Evolutionary conservation across 768 basidiomycete species (phyloP), one percentile per base, ranked within the genome.

Genomic region (Lyophyllum semitale): DNA sequence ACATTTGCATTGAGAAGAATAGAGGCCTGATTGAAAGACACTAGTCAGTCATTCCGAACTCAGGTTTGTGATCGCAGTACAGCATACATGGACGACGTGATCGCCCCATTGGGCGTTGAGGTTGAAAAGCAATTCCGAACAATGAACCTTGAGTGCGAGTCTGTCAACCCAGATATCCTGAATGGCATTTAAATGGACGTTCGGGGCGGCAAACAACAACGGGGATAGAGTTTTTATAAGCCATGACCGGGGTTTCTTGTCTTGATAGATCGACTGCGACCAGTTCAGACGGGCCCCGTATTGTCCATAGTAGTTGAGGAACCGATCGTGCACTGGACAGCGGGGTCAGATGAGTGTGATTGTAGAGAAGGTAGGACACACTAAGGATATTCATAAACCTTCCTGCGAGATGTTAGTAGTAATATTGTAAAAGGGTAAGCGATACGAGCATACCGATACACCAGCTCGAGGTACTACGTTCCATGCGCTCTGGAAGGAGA

Each of bases 1-100:
- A 84, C 74, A 45, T 82, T 80, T 11, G 76, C 77, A 18, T 73
- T 76, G 25, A 84, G 62, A 1, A 84, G 68, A 1, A 83, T 77
- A 2, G 77, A 74, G 1, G 76, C 74, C 81, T 82, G 51, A 30
- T 13, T 30, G 12, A 22, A 47, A 17, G 7, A 33, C 25, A 35
- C 25, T 18, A 18, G 25, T 18, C n/a, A n/a, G n/a, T n/a, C n/a
- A n/a, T 1, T 18, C 37, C 29, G 11, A 5, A 30, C 11, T 18
- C 4, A 6, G 9, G 18, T 18, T 18, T 5, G 37, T 38, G 37
- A 3, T 35, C 15, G 22, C 2, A 25, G 17, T n/a, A 48, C 17
- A 18, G 53, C 77, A 41, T 57, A 81, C 82, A 40, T 78, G 71
- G 27, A 78, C 70, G 51, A 74, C 77, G 41, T 75, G 75, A 41